Evolutionary conservation across 371 early-diverging fungal species (phyloP), one percentile per base, ranked within the genome.

Genomic region (Fennellomyces sp.): DNA sequence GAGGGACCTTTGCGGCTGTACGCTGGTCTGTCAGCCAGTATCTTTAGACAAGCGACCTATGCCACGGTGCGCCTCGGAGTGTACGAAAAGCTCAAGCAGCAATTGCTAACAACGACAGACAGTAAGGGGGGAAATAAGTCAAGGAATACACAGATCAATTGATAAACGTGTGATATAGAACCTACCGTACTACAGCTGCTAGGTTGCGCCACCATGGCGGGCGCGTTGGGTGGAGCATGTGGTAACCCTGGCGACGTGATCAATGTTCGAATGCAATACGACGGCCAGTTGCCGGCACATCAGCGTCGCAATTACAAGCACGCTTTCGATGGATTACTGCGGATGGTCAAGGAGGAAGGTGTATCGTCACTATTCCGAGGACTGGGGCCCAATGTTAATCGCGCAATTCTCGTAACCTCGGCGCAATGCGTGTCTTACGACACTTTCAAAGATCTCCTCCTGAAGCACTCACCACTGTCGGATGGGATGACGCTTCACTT

Each of bases 201-300:
- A 0, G 13, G 76, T 5, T 75, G 83, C 11, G 85, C 83, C 0
- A 69, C 81, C 15, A 53, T 70, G 0, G 89, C 88, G 12, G 91
- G 91, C 21, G 78, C 80, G 1, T 72, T 82, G 10, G 90, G 87
- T 39, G 91, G 90, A 10, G 61, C 80, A 4, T 80, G 81, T 50
- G 89, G 88, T 12, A 86, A 88, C 47, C 89, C 91, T 0, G 89
- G 86, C n/a, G 92, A 90, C 62, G 77, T 88, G 5, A 79, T 85
- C 10, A 88, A 90, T 52, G 83, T 89, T 35, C 70, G 88, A 8
- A 78, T 89, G 86, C 89, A 89, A 69, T 85, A 84, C 67, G 87
- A 88, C 57, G 89, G 89, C 5, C 70, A 84, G 52, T 66, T 89
- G 38, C 87, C 88, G 0, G 47, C 58, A 5, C 78, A 76, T 23